Base-by-base conservation (phyloP, 495 filamentous ascomycete genomes). In the Geoglossum glabrum region DNA sequence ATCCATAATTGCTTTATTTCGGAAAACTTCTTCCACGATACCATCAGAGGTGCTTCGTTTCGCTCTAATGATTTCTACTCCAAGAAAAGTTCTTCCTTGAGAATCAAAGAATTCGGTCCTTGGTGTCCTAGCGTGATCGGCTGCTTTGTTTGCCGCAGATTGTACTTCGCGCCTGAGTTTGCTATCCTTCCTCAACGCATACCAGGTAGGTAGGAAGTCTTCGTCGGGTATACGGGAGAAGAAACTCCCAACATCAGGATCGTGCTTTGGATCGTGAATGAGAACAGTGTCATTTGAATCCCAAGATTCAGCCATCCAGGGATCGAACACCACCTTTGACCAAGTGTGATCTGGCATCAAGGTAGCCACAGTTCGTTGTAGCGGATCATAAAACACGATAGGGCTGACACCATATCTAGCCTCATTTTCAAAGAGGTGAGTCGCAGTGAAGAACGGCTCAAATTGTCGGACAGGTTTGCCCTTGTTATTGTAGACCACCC, bases 401-500 rank as follows among this genome's bases (percentile, higher is more conserved):
- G 38, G 7, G 7, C 56, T 27, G 4, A 61, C 55, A 2, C 58
- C 61, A 8, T 51, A 7, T n/a, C n/a, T n/a, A n/a, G 19, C 36
- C 5, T 63, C 23, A 26, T 10, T 19, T 15, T 45, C 26, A 36
- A 60, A 68, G 0, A 17, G 25, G 45, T 59, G 59, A 0, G 36
- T 55, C 0, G 1, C 5, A 38, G 7, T 25, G 30, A 66, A 65
- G 54, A 67, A 68, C 11, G 66, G 66, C 23, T 68, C 60, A 54
- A 33, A 67, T 55, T 60, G n/a, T 17, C 45, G 54, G 31, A 67
- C 60, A 1, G 60, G 10, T 0, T 38, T 45, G 15, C 57, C 61
- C 49, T 68, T 69, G 55, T 67, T 69, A 58, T 67, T 64, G 36
- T 27, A 33, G 19, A 68, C 54, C 0, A 28, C 52, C 64, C 67